Base-by-base conservation (phyloP, 2,329 filamentous ascomycete genomes). In the Trichoderma asperellum region DNA sequence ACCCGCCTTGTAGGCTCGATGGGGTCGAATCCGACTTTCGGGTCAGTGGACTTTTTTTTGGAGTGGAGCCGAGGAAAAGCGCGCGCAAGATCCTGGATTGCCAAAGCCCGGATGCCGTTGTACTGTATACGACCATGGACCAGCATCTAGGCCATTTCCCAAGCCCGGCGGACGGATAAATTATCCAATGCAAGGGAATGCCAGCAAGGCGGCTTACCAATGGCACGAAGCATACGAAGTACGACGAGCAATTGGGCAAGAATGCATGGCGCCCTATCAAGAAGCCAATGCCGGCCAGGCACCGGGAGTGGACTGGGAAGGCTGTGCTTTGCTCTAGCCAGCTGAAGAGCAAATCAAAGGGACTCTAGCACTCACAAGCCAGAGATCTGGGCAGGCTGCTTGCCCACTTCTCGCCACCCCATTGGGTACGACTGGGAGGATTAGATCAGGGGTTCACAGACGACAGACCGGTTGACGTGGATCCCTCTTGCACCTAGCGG, bases 1-100 rank as follows among this genome's bases (percentile, higher is more conserved):
- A 57, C 49, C 52, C 59, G 57, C 67, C 52, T 47, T 64, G 52
- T 34, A 52, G 62, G 53, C 57, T 66, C 24, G 7, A 66, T 66
- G 68, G 63, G 57, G 68, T 57, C 63, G 68, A 70, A 70, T 64
- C 68, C 68, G 68, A 68, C 68, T 68, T 70, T 70, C 68, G 68
- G 60, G 55, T 43, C 47, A 53, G 63, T 60, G 63, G 68, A 55
- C 43, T 65, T 49, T 24, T 24, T 24, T 49, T 49, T 59, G 34
- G 34, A 47, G 68, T 56, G 61, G 61, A 69, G 60, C 61, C 68
- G 65, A 59, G 49, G 55, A 69, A 69, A 69, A 55, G 68, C 68
- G 68, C 61, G 68, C 63, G 63, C 55, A 59, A 66, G 63, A 59
- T 66, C 55, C 63, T 52, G 63, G 40, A 59, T 35, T 32, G 14